phyloP scores from a whole-genome alignment of 306 rosid genomes.

The Pterocarpus santalinus region DNA sequence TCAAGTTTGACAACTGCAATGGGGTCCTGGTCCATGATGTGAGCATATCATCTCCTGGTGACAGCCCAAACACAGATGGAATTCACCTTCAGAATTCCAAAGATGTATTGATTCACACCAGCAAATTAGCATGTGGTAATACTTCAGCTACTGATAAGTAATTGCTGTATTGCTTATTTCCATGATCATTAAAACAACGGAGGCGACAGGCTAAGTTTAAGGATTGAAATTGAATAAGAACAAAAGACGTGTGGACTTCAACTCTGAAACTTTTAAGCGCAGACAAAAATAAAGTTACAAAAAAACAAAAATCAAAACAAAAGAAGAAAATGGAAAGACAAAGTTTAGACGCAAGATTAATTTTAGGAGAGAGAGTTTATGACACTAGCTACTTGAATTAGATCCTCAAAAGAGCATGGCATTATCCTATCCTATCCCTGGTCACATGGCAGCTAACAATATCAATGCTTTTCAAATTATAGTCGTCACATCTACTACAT shows the following conservation, averaged over 20 bases:
- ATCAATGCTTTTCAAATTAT: constrained; percentile 31
- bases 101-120: constrained; percentile 77
- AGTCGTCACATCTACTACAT: neutral
- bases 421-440: constrained; percentile 53
- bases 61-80: constrained; percentile 95
- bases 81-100: constrained; percentile 94
- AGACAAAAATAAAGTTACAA: neutral
- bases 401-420: constrained; percentile 25
- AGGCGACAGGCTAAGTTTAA: neutral
- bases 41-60: constrained; percentile 80
- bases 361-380: too few species aligned
- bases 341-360: neutral
- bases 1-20: constrained; percentile 89
- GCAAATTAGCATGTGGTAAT: constrained; percentile 83
- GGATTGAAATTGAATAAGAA: neutral
- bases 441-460: constrained; percentile 51
- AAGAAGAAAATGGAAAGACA: constrained; percentile 25
- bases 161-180: constrained; percentile 15
- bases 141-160: constrained; percentile 38
- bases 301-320: constrained; percentile 8
- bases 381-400: neutral
- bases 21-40: constrained; percentile 86
- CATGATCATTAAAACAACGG: neutral
- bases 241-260: neutral
- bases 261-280: neutral